These are phyloP conservation scores for Cerrena zonata DNA, from an alignment of 1,284 basidiomycete genomes.

Conservation along the genomic window DNA sequence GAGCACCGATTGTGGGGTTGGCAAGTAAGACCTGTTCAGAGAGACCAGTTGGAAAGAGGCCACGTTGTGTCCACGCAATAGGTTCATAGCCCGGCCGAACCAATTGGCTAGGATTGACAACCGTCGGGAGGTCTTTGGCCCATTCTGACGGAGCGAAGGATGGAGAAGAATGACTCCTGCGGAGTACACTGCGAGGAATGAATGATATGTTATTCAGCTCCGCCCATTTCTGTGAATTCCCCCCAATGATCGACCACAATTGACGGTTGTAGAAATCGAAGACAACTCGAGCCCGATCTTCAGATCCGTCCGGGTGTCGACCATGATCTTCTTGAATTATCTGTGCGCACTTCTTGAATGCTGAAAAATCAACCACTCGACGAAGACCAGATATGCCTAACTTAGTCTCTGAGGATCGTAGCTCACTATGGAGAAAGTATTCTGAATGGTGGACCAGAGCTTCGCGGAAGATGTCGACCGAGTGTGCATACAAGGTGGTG, in stretches of 20 bases:
- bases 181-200: slow-evolving; percentile 28
- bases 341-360: slow-evolving; percentile 11
- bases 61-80: slow-evolving; percentile 43
- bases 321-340: slow-evolving; percentile 6
- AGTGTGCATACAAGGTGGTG: slow-evolving; percentile 9
- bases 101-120: slow-evolving; percentile 34
- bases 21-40: slow-evolving; percentile 26
- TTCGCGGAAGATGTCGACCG: not conserved
- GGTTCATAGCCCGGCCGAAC: slow-evolving; percentile 31
- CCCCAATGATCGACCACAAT: slow-evolving; percentile 30
- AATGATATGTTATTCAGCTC: slow-evolving; percentile 32
- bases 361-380: slow-evolving; percentile 2
- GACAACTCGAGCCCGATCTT: slow-evolving; percentile 25
- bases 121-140: slow-evolving; percentile 20
- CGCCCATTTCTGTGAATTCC: slow-evolving; percentile 24
- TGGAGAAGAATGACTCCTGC: slow-evolving; percentile 10
- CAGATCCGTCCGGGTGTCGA: not conserved
- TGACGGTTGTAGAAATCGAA: slow-evolving; percentile 30
- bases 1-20: slow-evolving; percentile 33
- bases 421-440: slow-evolving; percentile 6
- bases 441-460: slow-evolving; percentile 4
- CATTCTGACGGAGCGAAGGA: slow-evolving; percentile 16
- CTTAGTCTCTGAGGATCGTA: not conserved
- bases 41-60: slow-evolving; percentile 24
- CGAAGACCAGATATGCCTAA: too few relatives aligned